Evolutionary conservation across 768 basidiomycete genomes (phyloP).

Genomic region (Serendipita sp.): DNA sequence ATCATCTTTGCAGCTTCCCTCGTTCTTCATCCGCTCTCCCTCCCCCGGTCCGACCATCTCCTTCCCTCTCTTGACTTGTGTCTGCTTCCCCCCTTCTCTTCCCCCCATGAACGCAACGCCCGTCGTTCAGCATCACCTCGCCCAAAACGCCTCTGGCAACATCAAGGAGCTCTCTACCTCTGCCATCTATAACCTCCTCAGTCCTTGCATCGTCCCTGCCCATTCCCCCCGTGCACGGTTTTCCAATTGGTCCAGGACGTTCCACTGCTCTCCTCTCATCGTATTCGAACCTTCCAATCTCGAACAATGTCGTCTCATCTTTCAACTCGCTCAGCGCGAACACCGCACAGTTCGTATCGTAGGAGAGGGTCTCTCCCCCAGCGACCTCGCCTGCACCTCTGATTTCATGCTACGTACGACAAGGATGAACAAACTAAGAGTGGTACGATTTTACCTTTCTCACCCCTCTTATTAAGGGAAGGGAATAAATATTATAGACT

Average conservation of each 20-base stretch:
- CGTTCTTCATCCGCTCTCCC: slow-evolving; percentile 4
- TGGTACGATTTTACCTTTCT: slow-evolving; percentile 33
- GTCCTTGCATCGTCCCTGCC: slow-evolving; percentile 35
- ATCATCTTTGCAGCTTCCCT: not conserved
- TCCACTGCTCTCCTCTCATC: slow-evolving; percentile 44
- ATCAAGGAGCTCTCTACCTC: slow-evolving; percentile 25
- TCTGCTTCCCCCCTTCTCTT: slow-evolving; percentile 20
- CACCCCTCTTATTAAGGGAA: not conserved
- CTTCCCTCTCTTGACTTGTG: slow-evolving; percentile 18
- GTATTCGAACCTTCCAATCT: slow-evolving; percentile 63
- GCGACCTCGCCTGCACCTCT: slow-evolving; percentile 79
- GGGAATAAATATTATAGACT: not conserved
- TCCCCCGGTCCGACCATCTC: slow-evolving; percentile 5
- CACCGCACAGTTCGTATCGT: slow-evolving; percentile 57
- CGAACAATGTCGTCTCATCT: slow-evolving; percentile 50
- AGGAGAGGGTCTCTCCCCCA: slow-evolving; percentile 85
- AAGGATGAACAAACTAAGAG: slow-evolving; percentile 50
- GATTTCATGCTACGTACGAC: slow-evolving; percentile 75
- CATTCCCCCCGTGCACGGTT: slow-evolving; percentile 31
- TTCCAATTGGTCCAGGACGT: slow-evolving; percentile 79
- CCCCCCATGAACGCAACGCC: slow-evolving; percentile 12
- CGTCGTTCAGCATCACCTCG: not conserved
- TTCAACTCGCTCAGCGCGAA: slow-evolving; percentile 68
- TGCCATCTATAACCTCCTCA: slow-evolving; percentile 36
- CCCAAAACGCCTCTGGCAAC: slow-evolving; percentile 13